Percentiles rank a stretch among this genome's conserved stretches.
phyloP scores from a whole-genome alignment of 768 basidiomycete genomes.

The Psilocybe subaeruginosa region DNA sequence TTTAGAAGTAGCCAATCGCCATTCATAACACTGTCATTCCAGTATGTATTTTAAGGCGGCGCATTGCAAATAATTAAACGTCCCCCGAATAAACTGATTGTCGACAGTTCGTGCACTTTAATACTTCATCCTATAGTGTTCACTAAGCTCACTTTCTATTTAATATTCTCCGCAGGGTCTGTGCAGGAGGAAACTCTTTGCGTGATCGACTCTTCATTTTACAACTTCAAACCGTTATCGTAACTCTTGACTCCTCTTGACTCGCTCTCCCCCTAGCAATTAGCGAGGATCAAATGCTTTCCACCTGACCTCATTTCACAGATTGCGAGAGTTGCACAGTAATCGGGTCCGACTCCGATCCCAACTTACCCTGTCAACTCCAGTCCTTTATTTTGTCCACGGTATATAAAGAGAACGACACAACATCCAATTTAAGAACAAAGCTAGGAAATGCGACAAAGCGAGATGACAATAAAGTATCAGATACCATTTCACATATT shows the following conservation, averaged over 20 bases:
- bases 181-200: no score
- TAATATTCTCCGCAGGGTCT: no score
- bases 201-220: no score
- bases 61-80: no score
- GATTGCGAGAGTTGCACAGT: background rate
- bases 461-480: constrained; percentile 6
- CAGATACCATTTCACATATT: constrained; percentile 1
- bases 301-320: constrained; percentile 9
- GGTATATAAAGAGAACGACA: background rate
- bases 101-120: no score
- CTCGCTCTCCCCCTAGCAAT: background rate
- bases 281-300: background rate
- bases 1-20: constrained; percentile 16
- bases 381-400: background rate
- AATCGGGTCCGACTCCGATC: background rate
- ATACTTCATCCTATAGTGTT: no score
- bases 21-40: constrained; percentile 11
- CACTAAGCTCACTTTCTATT: no score
- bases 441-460: constrained; percentile 3
- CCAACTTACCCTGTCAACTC: background rate
- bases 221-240: no score
- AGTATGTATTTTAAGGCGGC: no score
- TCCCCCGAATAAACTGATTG: no score
- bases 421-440: background rate
- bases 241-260: no score